Conservation (phyloP, 2,329 filamentous ascomycete species). For the Aureobasidium sp. region DNA sequence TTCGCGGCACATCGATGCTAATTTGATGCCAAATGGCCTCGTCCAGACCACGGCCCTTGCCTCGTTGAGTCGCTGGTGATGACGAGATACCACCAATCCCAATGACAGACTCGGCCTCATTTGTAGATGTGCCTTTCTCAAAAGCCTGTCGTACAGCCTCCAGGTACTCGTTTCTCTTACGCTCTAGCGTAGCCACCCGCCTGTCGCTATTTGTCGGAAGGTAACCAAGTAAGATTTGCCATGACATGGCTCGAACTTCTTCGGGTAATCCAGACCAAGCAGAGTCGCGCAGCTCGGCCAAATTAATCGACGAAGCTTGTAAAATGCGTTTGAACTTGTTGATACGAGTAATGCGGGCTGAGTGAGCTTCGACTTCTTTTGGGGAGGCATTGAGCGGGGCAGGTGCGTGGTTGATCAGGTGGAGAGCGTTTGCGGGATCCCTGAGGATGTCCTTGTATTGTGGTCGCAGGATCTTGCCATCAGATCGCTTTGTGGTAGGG, state of each 20-base stretch:
- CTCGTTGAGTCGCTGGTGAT: slow-evolving; percentile 43
- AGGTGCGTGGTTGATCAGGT: slow-evolving; percentile 83
- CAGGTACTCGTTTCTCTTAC: slow-evolving; percentile 93
- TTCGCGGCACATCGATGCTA: slow-evolving; percentile 93
- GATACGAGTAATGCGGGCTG: slow-evolving; percentile 82
- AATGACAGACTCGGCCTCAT: slow-evolving; percentile 41
- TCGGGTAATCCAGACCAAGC: slow-evolving; percentile 93
- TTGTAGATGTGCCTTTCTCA: slow-evolving; percentile 44
- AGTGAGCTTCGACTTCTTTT: slow-evolving; percentile 81
- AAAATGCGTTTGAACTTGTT: slow-evolving; percentile 98
- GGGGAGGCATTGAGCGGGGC: slow-evolving; percentile 64
- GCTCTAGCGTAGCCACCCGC: slow-evolving; percentile 78
- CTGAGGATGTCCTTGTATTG: slow-evolving; percentile 93
- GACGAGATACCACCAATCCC: slow-evolving; percentile 42
- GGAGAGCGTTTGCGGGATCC: slow-evolving; percentile 84
- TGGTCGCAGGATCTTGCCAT: slow-evolving; percentile 90
- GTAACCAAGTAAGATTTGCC: slow-evolving; percentile 92
- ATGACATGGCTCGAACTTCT: slow-evolving; percentile 97
- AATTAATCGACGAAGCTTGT: slow-evolving; percentile 80
- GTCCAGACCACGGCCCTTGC: slow-evolving; percentile 69
- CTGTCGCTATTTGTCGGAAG: slow-evolving; percentile 94
- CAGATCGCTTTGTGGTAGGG: slow-evolving; percentile 78
- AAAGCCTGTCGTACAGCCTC: slow-evolving; percentile 74
- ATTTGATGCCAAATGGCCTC: slow-evolving; percentile 99
- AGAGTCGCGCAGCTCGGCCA: slow-evolving; percentile 73